Evolutionary conservation across 225 moss, liverwort and hornwort genomes (phyloP), one percentile per base, ranked within the genome.

Genomic region (Lunularia cruciata): DNA sequence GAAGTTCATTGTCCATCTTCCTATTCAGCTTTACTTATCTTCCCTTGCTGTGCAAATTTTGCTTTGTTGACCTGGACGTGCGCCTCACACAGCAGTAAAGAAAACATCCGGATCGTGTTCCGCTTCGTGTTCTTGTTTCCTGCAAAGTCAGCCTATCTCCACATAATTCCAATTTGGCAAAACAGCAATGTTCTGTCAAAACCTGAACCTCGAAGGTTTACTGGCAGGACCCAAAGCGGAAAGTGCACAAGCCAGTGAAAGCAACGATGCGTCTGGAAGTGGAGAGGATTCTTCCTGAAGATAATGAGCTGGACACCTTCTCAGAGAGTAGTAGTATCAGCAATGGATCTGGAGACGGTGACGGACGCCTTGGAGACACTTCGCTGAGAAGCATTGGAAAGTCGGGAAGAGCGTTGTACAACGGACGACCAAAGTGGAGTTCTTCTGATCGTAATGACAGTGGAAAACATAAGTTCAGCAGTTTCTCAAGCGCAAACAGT

Each of bases 181-280:
- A 60, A 33, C 36, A 60, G 60, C 32, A 36, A 38, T 60, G 19
- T 60, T 28, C 9, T 14, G 16, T 60, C 59, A 36, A 20, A 46
- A 35, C 40, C 40, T 42, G 39, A 46, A 20, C 16, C 45, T 42
- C 9, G 46, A 46, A 47, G 22, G 14, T 18, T 23, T 52, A 12
- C 58, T 57, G 69, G 70, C 77, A 92, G 95, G 92, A 92, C 75
- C 88, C 92, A 30, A 95, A 92, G 64, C 85, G 85, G 68, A 92
- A 88, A 83, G 79, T 88, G 27, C 92, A 92, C 76, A 95, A 95
- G 79, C 83, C 92, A 57, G 88, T 95, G 68, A 95, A 95, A 82
- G 95, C 89, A 22, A 90, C 84, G 10, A 67, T 95, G 59, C 89
- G 88, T 57, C 75, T 95, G 65, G 95, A 95, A 75, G 87, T 95